Evolutionary conservation across 164 flowering plant species (phyloP), one percentile per base, ranked within the genome.

Genomic region (Dillenia turbinata): DNA sequence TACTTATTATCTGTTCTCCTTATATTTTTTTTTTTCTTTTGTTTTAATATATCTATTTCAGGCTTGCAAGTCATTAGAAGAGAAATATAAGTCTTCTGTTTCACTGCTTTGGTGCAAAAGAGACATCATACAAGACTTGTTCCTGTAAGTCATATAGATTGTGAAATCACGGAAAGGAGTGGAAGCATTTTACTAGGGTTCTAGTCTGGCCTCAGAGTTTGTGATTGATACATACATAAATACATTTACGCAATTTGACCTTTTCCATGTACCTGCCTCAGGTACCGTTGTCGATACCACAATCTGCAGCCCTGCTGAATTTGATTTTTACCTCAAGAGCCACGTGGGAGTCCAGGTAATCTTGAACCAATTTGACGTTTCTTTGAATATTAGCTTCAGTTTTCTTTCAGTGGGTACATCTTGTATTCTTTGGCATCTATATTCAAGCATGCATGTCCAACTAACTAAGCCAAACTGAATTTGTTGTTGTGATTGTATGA

Each of bases 331-430:
- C 63, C 87, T 94, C 0, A 88, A 92, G 55, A 94, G 99, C 59
- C 99, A 94, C 77, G 88, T 93, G 44, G 99, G 97, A 6, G 91
- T 91, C 10, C 86, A 94, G 90, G 99, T 94, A 62, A 61, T 11
- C 46, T 19, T 19, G 22, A 19, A 19, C 22, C 22, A 19, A 19
- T 19, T 19, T 19, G 1, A 19, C 22, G 22, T 19, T 19, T 19
- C 22, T 19, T 19, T 19, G 22, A 19, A 19, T 19, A 19, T 19
- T 19, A 19, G 22, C 22, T 19, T 19, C 22, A 19, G 22, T 19
- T 19, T 19, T 19, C 22, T 19, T 19, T 19, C 22, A 19, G 22
- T 19, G 22, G 22, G 22, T 19, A 19, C 1, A 19, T 19, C 22
- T 19, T 19, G 22, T 19, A 19, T 1, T 19, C 22, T 19, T 19